These are phyloP conservation scores for Solanum peruvianum DNA, from an alignment of 257 asterid genomes.

Conservation along the genomic window DNA sequence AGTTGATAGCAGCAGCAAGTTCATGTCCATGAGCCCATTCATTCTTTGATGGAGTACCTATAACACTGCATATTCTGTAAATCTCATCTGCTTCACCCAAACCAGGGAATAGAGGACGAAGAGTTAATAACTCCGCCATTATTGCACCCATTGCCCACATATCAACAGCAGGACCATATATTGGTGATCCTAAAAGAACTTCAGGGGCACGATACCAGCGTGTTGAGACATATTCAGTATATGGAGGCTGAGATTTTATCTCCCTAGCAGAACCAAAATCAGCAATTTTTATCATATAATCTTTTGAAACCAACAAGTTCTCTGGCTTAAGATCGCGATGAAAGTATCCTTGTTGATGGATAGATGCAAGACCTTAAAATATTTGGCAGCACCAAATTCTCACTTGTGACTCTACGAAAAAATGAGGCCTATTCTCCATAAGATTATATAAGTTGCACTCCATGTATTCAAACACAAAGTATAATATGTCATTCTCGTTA, in stretches of 20 bases:
- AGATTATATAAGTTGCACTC: constrained; percentile 89
- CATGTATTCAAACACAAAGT: constrained; percentile 83
- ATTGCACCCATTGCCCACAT: constrained; percentile 99
- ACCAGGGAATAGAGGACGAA: constrained; percentile 40
- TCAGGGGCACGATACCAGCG: constrained; percentile 99
- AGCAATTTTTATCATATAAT: constrained; percentile 65
- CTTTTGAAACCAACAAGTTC: constrained; percentile 87
- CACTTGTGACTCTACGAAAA: constrained; percentile 63
- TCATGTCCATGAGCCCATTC: constrained; percentile 58
- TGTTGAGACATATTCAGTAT: constrained; percentile 90
- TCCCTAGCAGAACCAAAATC: constrained; percentile 98
- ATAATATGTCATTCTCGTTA: constrained; percentile 70
- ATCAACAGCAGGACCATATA: constrained; percentile 87
- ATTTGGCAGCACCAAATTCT: constrained; percentile 94
- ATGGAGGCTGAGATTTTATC: constrained; percentile 81
- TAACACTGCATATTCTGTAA: constrained; percentile 69
- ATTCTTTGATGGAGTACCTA: constrained; percentile 63
- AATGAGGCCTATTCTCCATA: constrained; percentile 59
- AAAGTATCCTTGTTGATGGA: constrained; percentile 86
- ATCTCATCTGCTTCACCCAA: constrained; percentile 88
- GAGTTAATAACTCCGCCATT: constrained; percentile 80
- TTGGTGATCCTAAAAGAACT: constrained; percentile 77
- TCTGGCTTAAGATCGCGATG: constrained; percentile 99
- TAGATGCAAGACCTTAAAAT: constrained; percentile 88
- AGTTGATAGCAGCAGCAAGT: constrained; percentile 48